phyloP scores from a whole-genome alignment of 805 yeast genomes.

The Ogataea methylovora region DNA sequence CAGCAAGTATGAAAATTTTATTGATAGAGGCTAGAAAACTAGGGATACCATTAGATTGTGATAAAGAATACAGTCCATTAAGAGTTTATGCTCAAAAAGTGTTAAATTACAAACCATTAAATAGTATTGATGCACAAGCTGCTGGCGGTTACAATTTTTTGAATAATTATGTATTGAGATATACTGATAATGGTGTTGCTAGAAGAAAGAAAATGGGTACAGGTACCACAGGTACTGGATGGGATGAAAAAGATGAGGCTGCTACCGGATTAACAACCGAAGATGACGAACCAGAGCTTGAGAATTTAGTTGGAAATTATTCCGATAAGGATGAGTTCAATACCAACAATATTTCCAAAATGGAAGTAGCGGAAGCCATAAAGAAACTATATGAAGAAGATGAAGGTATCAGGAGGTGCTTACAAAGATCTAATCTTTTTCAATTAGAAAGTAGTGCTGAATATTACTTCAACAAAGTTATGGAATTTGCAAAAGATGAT shows the following conservation, averaged over 20 bases:
- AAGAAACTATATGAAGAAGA: conserved; percentile 62
- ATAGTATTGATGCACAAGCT: conserved; percentile 52
- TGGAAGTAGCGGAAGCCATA: conserved; percentile 68
- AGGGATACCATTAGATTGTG: conserved; percentile 61
- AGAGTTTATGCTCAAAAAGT: conserved; percentile 40
- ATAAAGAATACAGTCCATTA: conserved; percentile 41
- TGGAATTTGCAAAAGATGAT: conserved; percentile 51
- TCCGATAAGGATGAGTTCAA: neutral
- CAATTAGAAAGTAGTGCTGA: conserved; percentile 80
- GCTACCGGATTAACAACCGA: conserved; percentile 1
- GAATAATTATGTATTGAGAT: conserved; percentile 56
- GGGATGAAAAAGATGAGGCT: conserved; percentile 9
- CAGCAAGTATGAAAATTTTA: conserved; percentile 73
- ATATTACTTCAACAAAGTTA: conserved; percentile 73
- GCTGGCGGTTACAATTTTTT: conserved; percentile 63
- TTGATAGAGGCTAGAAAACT: conserved; percentile 68
- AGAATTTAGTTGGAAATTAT: neutral
- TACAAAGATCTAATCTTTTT: conserved; percentile 59
- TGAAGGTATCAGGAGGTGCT: conserved; percentile 55
- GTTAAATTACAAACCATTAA: conserved; percentile 49
- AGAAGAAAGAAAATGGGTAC: conserved; percentile 46
- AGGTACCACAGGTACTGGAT: conserved; percentile 30
- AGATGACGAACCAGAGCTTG: conserved; percentile 2
- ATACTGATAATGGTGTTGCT: conserved; percentile 46
- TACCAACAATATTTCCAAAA: conserved; percentile 21